phyloP scores from a whole-genome alignment of 73 alveolate species.

The Paramecium caudatum region DNA sequence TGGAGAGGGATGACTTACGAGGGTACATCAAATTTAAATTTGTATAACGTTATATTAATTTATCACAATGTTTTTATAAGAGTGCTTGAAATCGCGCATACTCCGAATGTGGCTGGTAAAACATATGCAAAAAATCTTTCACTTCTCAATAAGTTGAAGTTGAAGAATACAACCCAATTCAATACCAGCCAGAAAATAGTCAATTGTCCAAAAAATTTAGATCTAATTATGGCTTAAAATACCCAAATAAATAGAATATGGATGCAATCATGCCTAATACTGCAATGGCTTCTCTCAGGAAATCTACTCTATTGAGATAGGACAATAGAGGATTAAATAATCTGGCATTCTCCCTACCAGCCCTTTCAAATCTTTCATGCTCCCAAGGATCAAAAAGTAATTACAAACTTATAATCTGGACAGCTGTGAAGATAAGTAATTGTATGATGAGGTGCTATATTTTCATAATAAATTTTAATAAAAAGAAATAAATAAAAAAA shows the following conservation, averaged over 20 bases:
- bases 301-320: slow-evolving; percentile 10
- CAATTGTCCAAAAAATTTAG: slow-evolving; percentile 57
- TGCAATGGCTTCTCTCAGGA: slow-evolving; percentile 46
- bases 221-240: not conserved
- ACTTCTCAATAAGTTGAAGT: slow-evolving; percentile 26
- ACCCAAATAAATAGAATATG: slow-evolving; percentile 44
- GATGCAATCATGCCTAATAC: slow-evolving; percentile 24
- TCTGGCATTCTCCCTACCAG: slow-evolving; percentile 64
- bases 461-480: not conserved
- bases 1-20: slow-evolving; percentile 43
- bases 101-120: slow-evolving; percentile 17
- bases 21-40: slow-evolving; percentile 54
- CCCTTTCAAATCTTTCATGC: slow-evolving; percentile 58
- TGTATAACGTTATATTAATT: slow-evolving; percentile 34
- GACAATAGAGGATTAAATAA: slow-evolving; percentile 55
- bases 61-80: slow-evolving; percentile 45
- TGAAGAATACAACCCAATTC: slow-evolving; percentile 38
- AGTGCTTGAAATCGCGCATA: slow-evolving; percentile 12
- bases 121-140: slow-evolving; percentile 52
- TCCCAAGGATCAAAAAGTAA: slow-evolving; percentile 65
- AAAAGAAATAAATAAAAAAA: not conserved
- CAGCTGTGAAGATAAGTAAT: slow-evolving; percentile 40
- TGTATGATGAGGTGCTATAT: slow-evolving; percentile 1
- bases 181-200: not conserved
- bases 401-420: slow-evolving; percentile 1